Evolutionary conservation across 1,139 yeast species (phyloP), one percentile per base, ranked within the genome.

Genomic region (Tardiomyces digboiensis): DNA sequence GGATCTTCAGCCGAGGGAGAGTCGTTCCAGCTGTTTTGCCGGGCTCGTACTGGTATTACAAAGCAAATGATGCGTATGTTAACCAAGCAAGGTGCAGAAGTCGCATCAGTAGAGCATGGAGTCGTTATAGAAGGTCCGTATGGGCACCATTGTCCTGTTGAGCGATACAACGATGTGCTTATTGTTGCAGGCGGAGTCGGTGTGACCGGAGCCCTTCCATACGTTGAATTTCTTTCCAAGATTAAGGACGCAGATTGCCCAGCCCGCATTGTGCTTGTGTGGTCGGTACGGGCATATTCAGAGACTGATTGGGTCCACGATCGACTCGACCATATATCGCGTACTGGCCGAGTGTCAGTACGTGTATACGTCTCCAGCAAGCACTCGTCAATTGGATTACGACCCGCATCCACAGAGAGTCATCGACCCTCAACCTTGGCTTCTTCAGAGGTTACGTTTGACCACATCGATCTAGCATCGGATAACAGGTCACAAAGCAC

Each of bases 181-280:
- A 67, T 82, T 41, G 54, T 82, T 44, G 78, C 82, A 1, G 84
- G 88, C 49, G 91, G 91, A 42, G 80, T 81, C 48, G 95, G 94
- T 52, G 71, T 85, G 50, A 83, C 94, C 2, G 82, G 83, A 1
- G 60, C 62, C 2, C 46, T 69, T 47, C 64, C 66, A 0, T 67
- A 67, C 46, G 61, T 60, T 2, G 65, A 38, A 2, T 50, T 46
- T 8, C 22, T 52, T 8, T 44, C 40, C 48, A 44, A 55, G 49
- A 8, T 42, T 46, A 21, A 45, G 44, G 26, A 48, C 44, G 43
- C 48, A 42, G 41, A 52, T 45, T 41, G 39, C 44, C 39, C 44
- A 42, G 46, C 51, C 16, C 49, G 47, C 22, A 49, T 59, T n/a
- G 38, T 48, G 41, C 55, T 60, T 38, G 48, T 59, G 21, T 60